Conservation (phyloP, 2,329 filamentous ascomycete species). For the Fusarium anthophilum region DNA sequence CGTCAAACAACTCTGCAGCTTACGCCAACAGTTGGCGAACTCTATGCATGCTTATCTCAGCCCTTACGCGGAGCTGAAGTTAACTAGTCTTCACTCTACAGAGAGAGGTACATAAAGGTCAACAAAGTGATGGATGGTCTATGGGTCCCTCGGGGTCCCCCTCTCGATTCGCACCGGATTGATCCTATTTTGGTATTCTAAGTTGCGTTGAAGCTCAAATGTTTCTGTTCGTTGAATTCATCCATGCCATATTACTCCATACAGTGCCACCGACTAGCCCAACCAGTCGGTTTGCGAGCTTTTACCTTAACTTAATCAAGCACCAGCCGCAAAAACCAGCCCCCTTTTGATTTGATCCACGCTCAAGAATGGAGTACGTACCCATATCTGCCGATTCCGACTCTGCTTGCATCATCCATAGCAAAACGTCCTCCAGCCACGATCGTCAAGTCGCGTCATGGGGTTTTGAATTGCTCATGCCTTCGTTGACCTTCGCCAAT, state of each 20-base stretch:
- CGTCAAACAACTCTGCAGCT: slow-evolving; percentile 25
- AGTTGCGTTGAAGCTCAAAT: slow-evolving; percentile 34
- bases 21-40: slow-evolving; percentile 18
- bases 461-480: slow-evolving; percentile 4
- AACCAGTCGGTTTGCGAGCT: slow-evolving; percentile 19
- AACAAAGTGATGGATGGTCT: slow-evolving; percentile 14
- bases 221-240: slow-evolving; percentile 33
- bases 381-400: slow-evolving; percentile 9
- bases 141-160: neutral
- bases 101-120: neutral
- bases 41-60: slow-evolving; percentile 16
- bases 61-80: neutral
- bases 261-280: slow-evolving; percentile 34
- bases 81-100: neutral
- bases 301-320: slow-evolving; percentile 12
- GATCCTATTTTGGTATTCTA: slow-evolving; percentile 33
- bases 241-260: slow-evolving; percentile 34
- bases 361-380: slow-evolving; percentile 7
- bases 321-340: slow-evolving; percentile 35
- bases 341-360: slow-evolving; percentile 34
- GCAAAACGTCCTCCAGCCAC: slow-evolving; percentile 12
- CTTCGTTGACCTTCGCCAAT: slow-evolving; percentile 21
- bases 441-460: slow-evolving; percentile 19
- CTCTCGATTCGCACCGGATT: slow-evolving; percentile 21
- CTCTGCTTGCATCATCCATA: slow-evolving; percentile 3